A percentile compares a stretch with the other conserved stretches of the same genome.
Conservation (phyloP, 768 basidiomycete species). For the Serendipita sp. region DNA sequence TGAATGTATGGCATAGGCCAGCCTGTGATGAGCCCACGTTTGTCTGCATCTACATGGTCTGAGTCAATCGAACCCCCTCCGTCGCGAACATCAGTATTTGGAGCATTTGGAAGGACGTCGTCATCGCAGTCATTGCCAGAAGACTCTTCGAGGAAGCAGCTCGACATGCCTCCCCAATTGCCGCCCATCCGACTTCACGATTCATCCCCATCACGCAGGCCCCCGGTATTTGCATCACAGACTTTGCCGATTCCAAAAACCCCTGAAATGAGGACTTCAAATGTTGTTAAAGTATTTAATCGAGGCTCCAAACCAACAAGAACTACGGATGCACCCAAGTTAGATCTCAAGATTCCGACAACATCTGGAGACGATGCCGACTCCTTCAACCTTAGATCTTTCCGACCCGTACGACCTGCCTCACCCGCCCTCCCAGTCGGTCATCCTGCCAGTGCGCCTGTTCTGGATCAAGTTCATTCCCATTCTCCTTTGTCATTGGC, state of each 20-base stretch:
- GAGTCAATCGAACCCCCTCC: background rate
- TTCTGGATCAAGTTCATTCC: constrained; percentile 7
- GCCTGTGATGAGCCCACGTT: background rate
- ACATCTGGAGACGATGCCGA: constrained; percentile 6
- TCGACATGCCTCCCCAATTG: background rate
- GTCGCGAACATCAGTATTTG: background rate
- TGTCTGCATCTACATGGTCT: background rate
- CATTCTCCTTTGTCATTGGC: constrained; percentile 13
- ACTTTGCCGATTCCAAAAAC: constrained; percentile 4
- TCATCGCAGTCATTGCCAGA: constrained; percentile 3
- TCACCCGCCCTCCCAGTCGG: constrained; percentile 18
- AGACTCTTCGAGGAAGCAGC: background rate
- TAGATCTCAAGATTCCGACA: background rate
- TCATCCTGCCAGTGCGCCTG: background rate
- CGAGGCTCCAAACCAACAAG: background rate
- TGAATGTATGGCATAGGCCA: background rate
- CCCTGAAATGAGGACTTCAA: constrained; percentile 1
- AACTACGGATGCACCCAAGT: background rate
- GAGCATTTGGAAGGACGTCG: background rate
- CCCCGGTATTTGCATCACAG: background rate
- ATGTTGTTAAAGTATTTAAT: constrained; percentile 1
- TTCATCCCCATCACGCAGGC: background rate
- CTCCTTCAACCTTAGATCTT: constrained; percentile 62
- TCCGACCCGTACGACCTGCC: constrained; percentile 46
- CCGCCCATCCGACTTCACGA: background rate